These are phyloP conservation scores for Cenchrus fungigraminus DNA, from an alignment of 176 grass and related monocot species.

Conservation along the genomic window DNA sequence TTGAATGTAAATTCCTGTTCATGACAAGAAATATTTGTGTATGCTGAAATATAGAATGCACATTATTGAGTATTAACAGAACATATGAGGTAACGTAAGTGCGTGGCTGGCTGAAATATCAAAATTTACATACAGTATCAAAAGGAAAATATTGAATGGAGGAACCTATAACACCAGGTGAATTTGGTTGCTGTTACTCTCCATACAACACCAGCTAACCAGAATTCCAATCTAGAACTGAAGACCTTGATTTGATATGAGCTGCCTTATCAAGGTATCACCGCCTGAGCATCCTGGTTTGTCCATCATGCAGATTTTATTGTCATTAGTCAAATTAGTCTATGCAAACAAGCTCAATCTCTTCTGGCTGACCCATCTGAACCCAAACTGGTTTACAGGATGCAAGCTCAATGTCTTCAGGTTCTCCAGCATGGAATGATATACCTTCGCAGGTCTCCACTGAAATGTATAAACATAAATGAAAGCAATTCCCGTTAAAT, in stretches of 20 bases:
- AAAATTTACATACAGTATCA: not conserved
- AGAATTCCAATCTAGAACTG: not conserved
- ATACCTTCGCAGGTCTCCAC: not conserved
- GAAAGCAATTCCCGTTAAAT: not conserved
- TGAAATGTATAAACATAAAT: constrained; percentile 27
- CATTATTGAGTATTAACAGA: not conserved
- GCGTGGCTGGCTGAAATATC: not conserved
- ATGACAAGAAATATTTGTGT: not conserved
- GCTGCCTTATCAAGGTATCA: not conserved
- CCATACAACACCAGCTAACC: not conserved
- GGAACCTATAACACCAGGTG: not conserved
- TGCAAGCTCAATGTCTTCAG: constrained; percentile 8
- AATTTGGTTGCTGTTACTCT: not conserved
- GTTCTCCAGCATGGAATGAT: constrained; percentile 16
- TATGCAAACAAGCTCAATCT: constrained; percentile 23
- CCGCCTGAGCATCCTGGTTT: not conserved
- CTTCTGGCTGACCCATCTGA: constrained; percentile 25
- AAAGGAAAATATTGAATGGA: not conserved
- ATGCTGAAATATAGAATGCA: not conserved
- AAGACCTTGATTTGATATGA: not conserved
- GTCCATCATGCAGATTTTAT: not conserved
- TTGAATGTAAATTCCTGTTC: not conserved
- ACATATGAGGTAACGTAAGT: not conserved
- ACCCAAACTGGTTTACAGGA: constrained; percentile 24
- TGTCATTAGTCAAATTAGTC: not conserved